These are phyloP conservation scores for Geotrichum cucujoidarum DNA, from an alignment of 1,139 yeast species.

Conservation along the genomic window DNA sequence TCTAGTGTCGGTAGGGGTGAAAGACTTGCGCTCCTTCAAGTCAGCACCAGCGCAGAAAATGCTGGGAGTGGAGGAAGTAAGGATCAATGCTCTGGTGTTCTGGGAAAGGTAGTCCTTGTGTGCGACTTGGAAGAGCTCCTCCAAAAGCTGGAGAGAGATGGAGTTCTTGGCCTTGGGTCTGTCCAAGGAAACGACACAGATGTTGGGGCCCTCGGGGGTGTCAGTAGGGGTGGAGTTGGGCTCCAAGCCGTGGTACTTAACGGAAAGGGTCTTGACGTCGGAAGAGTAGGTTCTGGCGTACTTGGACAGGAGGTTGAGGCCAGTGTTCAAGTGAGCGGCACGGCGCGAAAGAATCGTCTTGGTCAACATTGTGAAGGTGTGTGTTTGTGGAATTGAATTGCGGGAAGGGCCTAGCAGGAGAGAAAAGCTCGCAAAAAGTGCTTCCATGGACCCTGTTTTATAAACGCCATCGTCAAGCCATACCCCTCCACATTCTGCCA, in stretches of 20 bases:
- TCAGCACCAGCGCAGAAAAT: slow-evolving; percentile 38
- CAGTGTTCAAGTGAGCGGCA: neutral
- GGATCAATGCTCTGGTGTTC: slow-evolving; percentile 31
- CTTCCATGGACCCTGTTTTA: no score
- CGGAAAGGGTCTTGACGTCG: slow-evolving; percentile 4
- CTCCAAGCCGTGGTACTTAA: slow-evolving; percentile 13
- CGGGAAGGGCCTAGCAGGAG: no score
- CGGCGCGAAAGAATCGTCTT: neutral
- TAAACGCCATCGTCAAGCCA: no score
- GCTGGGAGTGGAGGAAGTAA: slow-evolving; percentile 29
- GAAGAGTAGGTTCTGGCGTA: slow-evolving; percentile 5
- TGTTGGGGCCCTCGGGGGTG: slow-evolving; percentile 19
- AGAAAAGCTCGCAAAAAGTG: no score
- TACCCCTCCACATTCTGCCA: no score
- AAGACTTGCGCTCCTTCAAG: slow-evolving; percentile 34
- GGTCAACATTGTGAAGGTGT: neutral
- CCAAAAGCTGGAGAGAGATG: slow-evolving; percentile 30
- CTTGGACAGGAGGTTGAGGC: neutral
- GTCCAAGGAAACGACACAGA: slow-evolving; percentile 31
- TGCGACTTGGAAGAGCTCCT: slow-evolving; percentile 28
- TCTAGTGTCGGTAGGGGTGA: slow-evolving; percentile 31
- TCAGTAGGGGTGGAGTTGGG: neutral
- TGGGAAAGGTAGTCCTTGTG: slow-evolving; percentile 18
- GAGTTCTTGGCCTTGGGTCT: slow-evolving; percentile 36
- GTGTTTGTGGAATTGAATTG: no score